A percentile compares a stretch with the other conserved stretches of the same genome.
Evolutionary conservation across 169 alveolate genomes (phyloP).

Genomic region (Eimeria falciformis): DNA sequence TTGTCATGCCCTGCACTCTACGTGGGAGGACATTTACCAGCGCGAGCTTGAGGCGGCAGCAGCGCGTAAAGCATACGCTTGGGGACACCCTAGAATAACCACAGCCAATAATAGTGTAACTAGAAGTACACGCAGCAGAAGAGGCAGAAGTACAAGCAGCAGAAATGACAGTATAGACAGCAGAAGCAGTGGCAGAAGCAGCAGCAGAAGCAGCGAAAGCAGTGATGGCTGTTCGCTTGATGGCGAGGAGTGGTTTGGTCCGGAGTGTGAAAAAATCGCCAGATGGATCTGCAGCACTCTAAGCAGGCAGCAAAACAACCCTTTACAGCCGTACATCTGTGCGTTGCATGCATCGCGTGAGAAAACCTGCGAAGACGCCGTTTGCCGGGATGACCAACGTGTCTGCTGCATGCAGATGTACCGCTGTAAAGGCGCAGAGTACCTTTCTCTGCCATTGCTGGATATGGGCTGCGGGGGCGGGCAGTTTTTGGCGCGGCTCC

Average conservation of each 20-base stretch:
- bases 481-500: conserved; percentile 56
- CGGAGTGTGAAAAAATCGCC: conserved; percentile 65
- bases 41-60: conserved; percentile 13
- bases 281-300: conserved; percentile 43
- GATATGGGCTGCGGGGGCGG: conserved; percentile 76
- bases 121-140: background rate
- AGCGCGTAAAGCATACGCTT: conserved; percentile 18
- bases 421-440: background rate
- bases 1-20: conserved; percentile 54
- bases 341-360: conserved; percentile 5
- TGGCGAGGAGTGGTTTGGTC: conserved; percentile 75
- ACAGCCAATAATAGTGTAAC: background rate
- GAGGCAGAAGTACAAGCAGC: background rate
- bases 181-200: conserved; percentile 26
- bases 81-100: background rate
- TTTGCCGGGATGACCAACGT: background rate
- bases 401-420: background rate
- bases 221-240: conserved; percentile 42
- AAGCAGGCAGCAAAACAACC: background rate
- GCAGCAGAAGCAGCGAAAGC: conserved; percentile 14
- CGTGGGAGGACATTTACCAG: conserved; percentile 56
- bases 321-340: conserved; percentile 10
- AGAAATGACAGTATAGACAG: background rate
- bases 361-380: background rate
- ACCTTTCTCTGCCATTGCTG: background rate